Evolutionary conservation across 345 rosid species (phyloP).

Genomic region (Hibiscus mutabilis): DNA sequence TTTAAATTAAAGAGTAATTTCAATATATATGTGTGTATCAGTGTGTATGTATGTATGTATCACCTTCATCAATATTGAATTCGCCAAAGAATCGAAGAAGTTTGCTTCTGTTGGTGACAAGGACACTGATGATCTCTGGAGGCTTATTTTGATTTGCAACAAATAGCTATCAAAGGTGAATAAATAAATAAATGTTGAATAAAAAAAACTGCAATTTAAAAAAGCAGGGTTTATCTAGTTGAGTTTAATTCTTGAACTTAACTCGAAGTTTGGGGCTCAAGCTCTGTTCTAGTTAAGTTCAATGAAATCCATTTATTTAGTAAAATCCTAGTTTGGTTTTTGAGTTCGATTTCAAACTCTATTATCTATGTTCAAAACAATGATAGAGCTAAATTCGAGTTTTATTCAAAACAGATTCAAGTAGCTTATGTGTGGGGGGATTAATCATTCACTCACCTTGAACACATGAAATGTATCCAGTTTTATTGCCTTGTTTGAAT

Average conservation of each 20-base stretch:
- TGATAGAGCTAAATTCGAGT: no score
- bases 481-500: conserved; percentile 35
- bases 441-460: conserved; percentile 27
- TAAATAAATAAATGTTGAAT: neutral
- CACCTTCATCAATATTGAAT: conserved; percentile 48
- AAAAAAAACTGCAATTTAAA: neutral
- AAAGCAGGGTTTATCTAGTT: neutral
- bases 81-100: conserved; percentile 42
- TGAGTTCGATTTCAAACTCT: no score
- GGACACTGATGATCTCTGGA: conserved; percentile 29
- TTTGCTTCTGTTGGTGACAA: conserved; percentile 41
- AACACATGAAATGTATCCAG: conserved; percentile 35
- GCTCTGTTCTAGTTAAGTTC: no score
- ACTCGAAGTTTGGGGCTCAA: no score
- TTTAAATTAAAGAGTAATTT: no score
- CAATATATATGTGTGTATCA: no score
- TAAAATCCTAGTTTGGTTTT: no score
- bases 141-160: conserved; percentile 54
- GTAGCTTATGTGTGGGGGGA: neutral
- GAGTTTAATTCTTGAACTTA: neutral
- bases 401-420: no score
- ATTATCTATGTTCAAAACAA: no score
- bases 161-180: conserved; percentile 27
- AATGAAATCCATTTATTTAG: no score
- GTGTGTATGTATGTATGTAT: neutral